A percentile compares a stretch with the other conserved stretches of the same genome.
These are phyloP conservation scores for Polychaeton citri DNA, from an alignment of 2,329 filamentous ascomycete genomes.

Conservation along the genomic window DNA sequence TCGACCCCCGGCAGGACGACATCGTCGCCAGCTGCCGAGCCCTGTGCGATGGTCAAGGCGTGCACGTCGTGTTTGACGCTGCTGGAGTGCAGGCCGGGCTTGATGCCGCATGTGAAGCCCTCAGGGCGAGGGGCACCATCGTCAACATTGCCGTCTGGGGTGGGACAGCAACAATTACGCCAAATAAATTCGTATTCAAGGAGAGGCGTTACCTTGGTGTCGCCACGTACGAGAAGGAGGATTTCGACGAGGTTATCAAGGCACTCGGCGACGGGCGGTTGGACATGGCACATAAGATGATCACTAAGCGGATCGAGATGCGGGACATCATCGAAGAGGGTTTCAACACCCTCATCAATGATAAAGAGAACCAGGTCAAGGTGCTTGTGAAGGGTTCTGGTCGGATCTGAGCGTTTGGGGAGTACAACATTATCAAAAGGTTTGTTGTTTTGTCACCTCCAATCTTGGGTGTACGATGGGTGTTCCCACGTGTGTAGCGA, in stretches of 20 bases:
- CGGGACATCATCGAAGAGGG: conserved; percentile 34
- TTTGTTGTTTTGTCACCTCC: no score
- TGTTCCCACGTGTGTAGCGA: no score
- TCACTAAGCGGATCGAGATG: conserved; percentile 34
- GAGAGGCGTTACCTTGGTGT: conserved; percentile 40
- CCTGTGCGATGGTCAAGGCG: conserved; percentile 32
- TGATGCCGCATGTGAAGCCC: conserved; percentile 34
- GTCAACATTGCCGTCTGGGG: conserved; percentile 46
- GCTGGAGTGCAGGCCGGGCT: conserved; percentile 40
- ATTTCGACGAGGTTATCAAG: conserved; percentile 36
- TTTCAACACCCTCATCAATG: conserved; percentile 34
- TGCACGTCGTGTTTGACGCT: conserved; percentile 39
- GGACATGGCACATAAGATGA: conserved; percentile 32
- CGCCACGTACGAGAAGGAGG: conserved; percentile 38
- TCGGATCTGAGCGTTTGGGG: conserved; percentile 5
- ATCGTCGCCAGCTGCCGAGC: conserved; percentile 30
- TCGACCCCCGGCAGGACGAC: conserved; percentile 38
- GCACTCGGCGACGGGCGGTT: conserved; percentile 30
- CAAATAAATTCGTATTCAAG: conserved; percentile 40
- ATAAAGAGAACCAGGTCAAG: conserved; percentile 38
- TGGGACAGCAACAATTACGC: conserved; percentile 34
- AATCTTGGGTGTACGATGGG: no score
- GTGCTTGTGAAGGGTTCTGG: conserved; percentile 26
- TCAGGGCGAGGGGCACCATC: conserved; percentile 37
- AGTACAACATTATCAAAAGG: neutral